Base-by-base conservation (phyloP, 148 eudicot species). In the Selenicereus undatus region DNA sequence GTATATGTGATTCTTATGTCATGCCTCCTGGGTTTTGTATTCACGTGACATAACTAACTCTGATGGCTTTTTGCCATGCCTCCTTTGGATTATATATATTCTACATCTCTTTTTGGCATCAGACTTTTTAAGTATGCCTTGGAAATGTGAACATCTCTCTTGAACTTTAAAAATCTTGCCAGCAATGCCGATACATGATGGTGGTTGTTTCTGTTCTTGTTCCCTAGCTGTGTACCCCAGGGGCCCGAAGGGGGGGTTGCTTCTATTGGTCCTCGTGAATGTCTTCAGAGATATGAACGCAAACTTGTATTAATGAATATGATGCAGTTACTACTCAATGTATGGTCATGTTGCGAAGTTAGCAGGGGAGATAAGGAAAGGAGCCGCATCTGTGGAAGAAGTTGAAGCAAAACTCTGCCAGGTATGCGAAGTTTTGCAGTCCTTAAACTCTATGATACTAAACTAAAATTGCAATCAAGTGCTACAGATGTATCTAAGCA, bases 361-460 rank as follows among this genome's bases (percentile, higher is more conserved):
- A 29, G 95, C 97, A 29, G 82, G 86, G 35, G 90, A 93, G 86
- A 93, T 93, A 65, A 82, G 81, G 78, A 90, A 89, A 88, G 97
- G 97, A 73, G 97, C 93, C 62, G 85, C 87, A 26, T 91, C 93
- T 70, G 90, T 93, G 50, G 92, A 88, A 79, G 97, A 95, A 66
- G 93, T 91, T n/a, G 97, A 93, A 68, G 95, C 92, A 35, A 91
- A 86, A 82, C 79, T 93, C 50, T 93, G 95, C 93, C 95, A 91
- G 97, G 97, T 93, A 42, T 77, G 80, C 74, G 0, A 16, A 29
- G 30, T 27, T 66, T 48, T 48, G 12, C 51, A 2, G 12, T 8
- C 12, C 51, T 48, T 48, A 48, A 9, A 48, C 51, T 48, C 51
- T 9, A 48, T 7, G 51, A 48, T 11, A 48, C 51, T 48, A 48